A percentile compares a stretch with the other conserved stretches of the same genome.
phyloP scores from a whole-genome alignment of 345 rosid species.

The Sisymbrium irio region DNA sequence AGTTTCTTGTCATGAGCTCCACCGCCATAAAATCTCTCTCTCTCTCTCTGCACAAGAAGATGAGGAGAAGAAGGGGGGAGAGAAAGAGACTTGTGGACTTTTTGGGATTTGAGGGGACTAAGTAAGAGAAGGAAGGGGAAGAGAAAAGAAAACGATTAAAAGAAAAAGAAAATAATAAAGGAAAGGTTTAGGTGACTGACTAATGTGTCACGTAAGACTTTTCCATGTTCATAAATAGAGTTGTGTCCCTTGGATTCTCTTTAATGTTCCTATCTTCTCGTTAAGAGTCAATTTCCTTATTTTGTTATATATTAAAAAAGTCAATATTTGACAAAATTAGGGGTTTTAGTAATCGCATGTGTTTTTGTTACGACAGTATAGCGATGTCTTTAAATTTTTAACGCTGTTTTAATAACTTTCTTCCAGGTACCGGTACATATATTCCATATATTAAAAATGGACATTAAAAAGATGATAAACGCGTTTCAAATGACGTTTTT shows the following conservation, averaged over 20 bases:
- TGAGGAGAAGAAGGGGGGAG: background rate
- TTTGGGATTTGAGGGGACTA: conserved; percentile 5
- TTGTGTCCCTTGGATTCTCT: background rate
- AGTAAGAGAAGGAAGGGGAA: background rate
- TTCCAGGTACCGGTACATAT: too few species aligned
- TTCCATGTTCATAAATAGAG: conserved; percentile 9
- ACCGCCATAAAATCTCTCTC: conserved; percentile 32
- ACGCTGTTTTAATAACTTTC: background rate
- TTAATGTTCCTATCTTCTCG: background rate
- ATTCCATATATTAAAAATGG: too few species aligned
- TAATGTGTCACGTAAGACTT: conserved; percentile 28
- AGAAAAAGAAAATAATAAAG: too few species aligned
- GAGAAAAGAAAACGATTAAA: background rate
- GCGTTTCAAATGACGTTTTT: too few species aligned
- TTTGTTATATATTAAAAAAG: background rate
- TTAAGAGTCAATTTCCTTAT: conserved; percentile 2
- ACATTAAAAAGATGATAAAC: too few species aligned
- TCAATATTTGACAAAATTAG: conserved; percentile 12
- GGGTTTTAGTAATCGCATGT: background rate
- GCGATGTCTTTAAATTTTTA: background rate
- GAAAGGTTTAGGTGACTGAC: conserved; percentile 30
- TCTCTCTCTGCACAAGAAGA: too few species aligned
- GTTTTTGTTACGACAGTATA: background rate
- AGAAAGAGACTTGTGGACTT: conserved; percentile 25
- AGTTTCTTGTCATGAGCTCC: conserved; percentile 38